Conservation (phyloP, 306 rosid genomes). For the Trichosanthes truncata region DNA sequence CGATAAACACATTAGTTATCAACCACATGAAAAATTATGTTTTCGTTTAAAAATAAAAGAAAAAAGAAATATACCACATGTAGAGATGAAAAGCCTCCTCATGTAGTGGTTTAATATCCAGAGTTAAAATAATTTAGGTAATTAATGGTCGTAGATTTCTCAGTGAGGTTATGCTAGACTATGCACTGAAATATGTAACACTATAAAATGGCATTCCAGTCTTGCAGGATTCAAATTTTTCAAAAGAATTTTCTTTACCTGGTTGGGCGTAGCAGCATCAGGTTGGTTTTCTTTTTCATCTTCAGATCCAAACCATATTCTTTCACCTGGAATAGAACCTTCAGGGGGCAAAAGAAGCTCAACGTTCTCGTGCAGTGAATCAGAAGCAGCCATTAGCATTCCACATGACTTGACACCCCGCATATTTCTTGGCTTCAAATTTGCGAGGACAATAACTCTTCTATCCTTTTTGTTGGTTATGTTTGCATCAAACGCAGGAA, state of each 20-base stretch:
- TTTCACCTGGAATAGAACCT: conserved; percentile 69
- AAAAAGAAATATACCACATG: background rate
- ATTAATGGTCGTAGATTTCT: background rate
- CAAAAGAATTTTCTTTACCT: conserved; percentile 28
- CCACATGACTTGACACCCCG: conserved; percentile 86
- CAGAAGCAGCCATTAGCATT: conserved; percentile 98
- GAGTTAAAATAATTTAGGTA: background rate
- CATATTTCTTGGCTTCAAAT: conserved; percentile 92
- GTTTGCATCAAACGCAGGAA: background rate
- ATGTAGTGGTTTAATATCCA: background rate
- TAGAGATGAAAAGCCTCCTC: background rate
- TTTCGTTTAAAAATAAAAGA: background rate
- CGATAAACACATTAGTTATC: background rate
- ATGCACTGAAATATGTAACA: background rate
- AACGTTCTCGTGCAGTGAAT: conserved; percentile 65
- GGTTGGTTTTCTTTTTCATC: conserved; percentile 51
- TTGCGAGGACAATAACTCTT: conserved; percentile 69
- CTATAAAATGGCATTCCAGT: background rate
- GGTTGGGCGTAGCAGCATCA: conserved; percentile 66
- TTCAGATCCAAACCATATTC: conserved; percentile 86
- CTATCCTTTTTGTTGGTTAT: conserved; percentile 34
- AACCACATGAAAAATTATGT: background rate
- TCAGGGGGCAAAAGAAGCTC: conserved; percentile 87
- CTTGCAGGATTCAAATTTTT: background rate
- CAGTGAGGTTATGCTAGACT: background rate